Conservation (phyloP, 2,329 filamentous ascomycete genomes). For the Zasmidium citrigriseum region DNA sequence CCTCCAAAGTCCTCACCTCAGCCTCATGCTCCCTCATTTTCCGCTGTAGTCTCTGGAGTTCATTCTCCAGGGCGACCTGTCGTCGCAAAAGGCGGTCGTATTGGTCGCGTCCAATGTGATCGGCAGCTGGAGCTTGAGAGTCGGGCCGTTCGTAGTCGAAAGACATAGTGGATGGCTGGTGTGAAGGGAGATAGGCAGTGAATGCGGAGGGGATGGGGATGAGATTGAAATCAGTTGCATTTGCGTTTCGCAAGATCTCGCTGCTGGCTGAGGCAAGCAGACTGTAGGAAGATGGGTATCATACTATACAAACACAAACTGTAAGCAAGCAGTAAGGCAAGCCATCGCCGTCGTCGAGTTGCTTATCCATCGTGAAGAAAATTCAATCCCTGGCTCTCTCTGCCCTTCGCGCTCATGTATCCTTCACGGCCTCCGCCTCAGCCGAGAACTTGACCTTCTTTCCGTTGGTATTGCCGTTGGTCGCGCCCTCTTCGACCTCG, state of each 20-base stretch:
- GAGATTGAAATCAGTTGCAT: too few species aligned
- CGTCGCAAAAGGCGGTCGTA: not conserved
- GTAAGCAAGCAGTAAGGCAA: not conserved
- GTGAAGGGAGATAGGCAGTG: not conserved
- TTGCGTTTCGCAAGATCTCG: too few species aligned
- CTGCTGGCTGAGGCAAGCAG: not conserved
- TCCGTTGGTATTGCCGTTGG: slow-evolving; percentile 14
- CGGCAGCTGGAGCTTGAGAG: not conserved
- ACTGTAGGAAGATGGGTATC: not conserved
- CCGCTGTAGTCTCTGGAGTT: not conserved
- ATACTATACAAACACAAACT: not conserved
- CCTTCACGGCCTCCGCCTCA: not conserved
- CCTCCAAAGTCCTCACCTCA: not conserved
- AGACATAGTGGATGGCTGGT: not conserved
- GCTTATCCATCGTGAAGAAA: not conserved
- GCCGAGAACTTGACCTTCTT: slow-evolving; percentile 31
- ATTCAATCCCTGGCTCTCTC: too few species aligned
- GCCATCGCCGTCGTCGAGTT: not conserved
- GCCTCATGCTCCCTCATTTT: not conserved
- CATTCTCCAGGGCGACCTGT: not conserved
- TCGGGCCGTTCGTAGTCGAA: not conserved
- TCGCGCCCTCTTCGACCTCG: not conserved
- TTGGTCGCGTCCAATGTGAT: not conserved
- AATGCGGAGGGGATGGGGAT: not conserved
- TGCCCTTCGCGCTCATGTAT: too few species aligned